These are phyloP conservation scores for Apium graveolens DNA, from an alignment of 129 eudicot genomes.

Conservation along the genomic window DNA sequence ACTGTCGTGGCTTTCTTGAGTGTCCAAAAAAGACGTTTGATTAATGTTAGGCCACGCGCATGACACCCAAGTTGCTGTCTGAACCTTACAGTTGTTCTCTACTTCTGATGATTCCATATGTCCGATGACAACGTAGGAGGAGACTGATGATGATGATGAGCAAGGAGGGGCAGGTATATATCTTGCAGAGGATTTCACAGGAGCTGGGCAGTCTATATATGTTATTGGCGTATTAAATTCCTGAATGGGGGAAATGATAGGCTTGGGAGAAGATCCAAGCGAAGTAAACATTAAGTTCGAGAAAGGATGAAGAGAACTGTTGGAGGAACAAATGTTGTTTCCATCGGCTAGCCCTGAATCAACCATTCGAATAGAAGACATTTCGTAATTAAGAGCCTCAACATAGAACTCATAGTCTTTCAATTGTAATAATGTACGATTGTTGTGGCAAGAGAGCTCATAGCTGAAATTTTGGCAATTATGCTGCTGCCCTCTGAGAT, in stretches of 20 bases:
- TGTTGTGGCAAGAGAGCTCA: not conserved
- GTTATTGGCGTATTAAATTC: not conserved
- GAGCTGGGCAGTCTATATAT: constrained; percentile 1
- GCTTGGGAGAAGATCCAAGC: too few species aligned
- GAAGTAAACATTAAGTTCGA: not conserved
- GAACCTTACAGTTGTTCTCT: not conserved
- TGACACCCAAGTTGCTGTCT: not conserved
- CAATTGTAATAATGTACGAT: not conserved
- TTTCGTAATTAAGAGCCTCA: not conserved
- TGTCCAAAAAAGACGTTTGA: not conserved
- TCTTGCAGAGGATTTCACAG: not conserved
- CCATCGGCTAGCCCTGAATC: not conserved
- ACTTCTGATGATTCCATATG: not conserved
- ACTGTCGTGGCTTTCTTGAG: not conserved
- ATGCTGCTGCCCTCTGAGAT: not conserved
- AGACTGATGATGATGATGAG: not conserved
- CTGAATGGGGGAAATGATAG: not conserved
- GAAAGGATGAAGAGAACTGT: not conserved
- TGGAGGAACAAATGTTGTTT: not conserved
- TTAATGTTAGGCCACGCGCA: not conserved
- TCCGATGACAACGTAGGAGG: not conserved
- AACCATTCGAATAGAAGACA: not conserved
- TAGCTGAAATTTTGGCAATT: not conserved
- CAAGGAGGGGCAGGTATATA: not conserved
- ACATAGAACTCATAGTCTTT: not conserved